Evolutionary conservation across 2,329 filamentous ascomycete genomes (phyloP), one percentile per base, ranked within the genome.

Genomic region (Alternaria sp.): DNA sequence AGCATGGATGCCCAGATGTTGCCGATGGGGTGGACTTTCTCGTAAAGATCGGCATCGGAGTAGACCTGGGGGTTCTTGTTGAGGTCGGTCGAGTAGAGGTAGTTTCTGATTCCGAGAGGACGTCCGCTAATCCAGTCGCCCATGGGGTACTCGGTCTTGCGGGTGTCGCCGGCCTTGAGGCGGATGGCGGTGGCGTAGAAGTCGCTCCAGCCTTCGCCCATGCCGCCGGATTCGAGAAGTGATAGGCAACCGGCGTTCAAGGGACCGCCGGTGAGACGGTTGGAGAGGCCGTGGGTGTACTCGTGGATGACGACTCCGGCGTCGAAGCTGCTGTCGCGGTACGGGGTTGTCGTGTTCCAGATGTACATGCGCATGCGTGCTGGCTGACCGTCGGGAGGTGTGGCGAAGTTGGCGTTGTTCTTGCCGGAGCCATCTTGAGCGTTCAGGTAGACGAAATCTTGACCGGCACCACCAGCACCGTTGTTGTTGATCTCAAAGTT

Each of bases 401-500:
- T 86, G 6, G 83, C 81, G 65, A 89, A 88, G 77, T 87, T 84
- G 61, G 87, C 87, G 63, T 89, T 89, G 79, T 89, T 86, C 1
- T 77, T 81, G 15, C 81, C 83, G 6, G 55, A 55, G 28, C 86
- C 86, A 60, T 89, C 87, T 68, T 89, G 87, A 0, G 86, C 77
- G 65, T 87, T 87, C 43, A 88, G 79, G 60, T 86, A 86, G 40
- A 87, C 85, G 47, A 81, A 82, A 67, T 89, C 87, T 54, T 78
- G 79, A 12, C 82, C 86, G 5, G 66, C 46, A 17, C 87, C 87
- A 4, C 87, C 87, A 44, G 80, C 74, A 47, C 82, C 84, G 64
- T 85, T 83, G 80, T 88, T 89, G 79, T 87, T 85, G 56, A 77
- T 70, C 76, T 89, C 83, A 74, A 89, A 89, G 77, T 89, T 89